Conservation (phyloP, 176 grass and related monocot genomes). For the Dendrocalamus sinicus region DNA sequence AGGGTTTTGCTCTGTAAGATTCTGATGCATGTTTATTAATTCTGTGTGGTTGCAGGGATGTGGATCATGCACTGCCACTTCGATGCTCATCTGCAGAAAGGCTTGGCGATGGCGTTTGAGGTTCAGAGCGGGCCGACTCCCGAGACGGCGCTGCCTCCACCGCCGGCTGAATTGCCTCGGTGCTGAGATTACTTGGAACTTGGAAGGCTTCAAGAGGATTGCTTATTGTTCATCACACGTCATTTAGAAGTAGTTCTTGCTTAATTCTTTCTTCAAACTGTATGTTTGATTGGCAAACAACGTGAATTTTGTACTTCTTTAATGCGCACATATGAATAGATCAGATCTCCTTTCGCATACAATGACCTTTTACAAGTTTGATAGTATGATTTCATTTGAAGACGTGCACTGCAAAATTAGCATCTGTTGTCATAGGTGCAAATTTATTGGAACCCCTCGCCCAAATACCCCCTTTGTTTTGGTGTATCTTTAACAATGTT, state of each 20-base stretch:
- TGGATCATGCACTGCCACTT: slow-evolving; percentile 81
- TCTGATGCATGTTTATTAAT: background rate
- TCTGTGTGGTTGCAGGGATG: slow-evolving; percentile 44
- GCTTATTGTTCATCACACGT: background rate
- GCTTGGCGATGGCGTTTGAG: slow-evolving; percentile 60
- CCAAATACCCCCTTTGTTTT: no score
- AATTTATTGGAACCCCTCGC: no score
- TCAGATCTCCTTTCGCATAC: no score
- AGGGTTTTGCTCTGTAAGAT: background rate
- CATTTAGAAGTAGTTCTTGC: background rate
- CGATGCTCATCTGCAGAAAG: slow-evolving; percentile 55
- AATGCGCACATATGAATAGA: no score
- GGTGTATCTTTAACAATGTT: no score
- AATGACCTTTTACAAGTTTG: no score
- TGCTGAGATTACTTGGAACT: slow-evolving; percentile 35
- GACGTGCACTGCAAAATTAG: no score
- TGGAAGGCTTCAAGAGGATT: background rate
- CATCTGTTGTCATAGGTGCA: no score
- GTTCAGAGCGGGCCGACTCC: slow-evolving; percentile 59
- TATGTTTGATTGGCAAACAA: no score
- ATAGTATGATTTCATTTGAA: no score
- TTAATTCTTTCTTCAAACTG: background rate
- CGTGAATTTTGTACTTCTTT: no score
- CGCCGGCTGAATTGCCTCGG: slow-evolving; percentile 47
- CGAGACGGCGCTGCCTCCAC: slow-evolving; percentile 36